A percentile compares a stretch with the other conserved stretches of the same genome.
Evolutionary conservation across 352 stramenopile genomes (phyloP).

Genomic region (Globisporangium orthogonon): DNA sequence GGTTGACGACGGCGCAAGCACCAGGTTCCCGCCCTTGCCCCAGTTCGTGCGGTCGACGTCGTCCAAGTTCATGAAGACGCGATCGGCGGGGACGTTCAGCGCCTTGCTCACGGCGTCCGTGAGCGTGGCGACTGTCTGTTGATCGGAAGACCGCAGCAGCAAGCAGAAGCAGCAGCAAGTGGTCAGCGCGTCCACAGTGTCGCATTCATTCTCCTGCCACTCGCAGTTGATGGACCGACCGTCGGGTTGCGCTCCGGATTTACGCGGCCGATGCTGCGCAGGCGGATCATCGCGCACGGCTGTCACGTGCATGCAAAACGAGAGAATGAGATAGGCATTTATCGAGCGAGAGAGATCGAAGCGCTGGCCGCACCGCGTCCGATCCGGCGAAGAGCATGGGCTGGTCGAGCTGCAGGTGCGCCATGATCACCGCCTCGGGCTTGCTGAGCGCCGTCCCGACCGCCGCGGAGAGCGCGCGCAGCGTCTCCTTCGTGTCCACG

Average conservation of each 20-base stretch:
- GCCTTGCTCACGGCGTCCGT: constrained; percentile 34
- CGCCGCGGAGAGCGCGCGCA: constrained; percentile 36
- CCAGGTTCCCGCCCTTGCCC: constrained; percentile 26
- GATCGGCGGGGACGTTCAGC: constrained; percentile 27
- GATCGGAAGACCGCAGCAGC: background rate
- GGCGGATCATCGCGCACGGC: constrained; percentile 49
- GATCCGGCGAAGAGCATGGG: constrained; percentile 46
- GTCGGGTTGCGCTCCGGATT: constrained; percentile 38
- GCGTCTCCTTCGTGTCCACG: constrained; percentile 21
- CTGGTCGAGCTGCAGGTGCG: constrained; percentile 41
- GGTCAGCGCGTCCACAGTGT: background rate
- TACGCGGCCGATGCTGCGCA: constrained; percentile 49
- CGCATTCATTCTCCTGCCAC: background rate
- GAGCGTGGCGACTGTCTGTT: constrained; percentile 33
- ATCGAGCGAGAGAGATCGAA: too few species aligned
- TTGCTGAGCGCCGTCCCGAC: constrained; percentile 36
- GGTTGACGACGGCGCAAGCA: constrained; percentile 14
- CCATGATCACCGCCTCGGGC: constrained; percentile 52
- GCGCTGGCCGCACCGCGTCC: constrained; percentile 22
- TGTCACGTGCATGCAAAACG: constrained; percentile 4
- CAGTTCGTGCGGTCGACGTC: constrained; percentile 43
- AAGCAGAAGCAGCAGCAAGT: background rate
- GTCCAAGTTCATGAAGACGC: constrained; percentile 55
- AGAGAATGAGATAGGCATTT: background rate
- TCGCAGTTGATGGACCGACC: constrained; percentile 11